phyloP scores from a whole-genome alignment of 164 flowering plant genomes.

The Litsea cubeba region DNA sequence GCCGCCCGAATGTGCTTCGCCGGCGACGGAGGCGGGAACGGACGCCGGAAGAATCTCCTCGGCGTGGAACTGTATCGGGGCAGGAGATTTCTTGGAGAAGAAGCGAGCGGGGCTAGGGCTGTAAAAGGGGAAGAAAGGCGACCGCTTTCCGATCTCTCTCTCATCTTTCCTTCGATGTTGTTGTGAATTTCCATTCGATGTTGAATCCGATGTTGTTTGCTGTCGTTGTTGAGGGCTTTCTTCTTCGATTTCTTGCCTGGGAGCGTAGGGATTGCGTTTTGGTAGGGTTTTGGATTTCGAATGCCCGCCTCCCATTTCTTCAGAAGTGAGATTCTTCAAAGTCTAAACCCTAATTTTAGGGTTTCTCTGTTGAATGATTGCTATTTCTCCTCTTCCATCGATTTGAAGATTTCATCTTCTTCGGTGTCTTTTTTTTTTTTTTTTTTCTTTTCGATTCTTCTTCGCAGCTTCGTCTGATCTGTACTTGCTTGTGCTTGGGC shows the following conservation, averaged over 20 bases:
- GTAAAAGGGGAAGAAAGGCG: constrained; percentile 68
- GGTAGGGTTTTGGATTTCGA: neutral
- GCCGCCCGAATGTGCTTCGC: constrained; percentile 81
- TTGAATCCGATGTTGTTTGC: neutral
- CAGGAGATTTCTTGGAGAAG: constrained; percentile 66
- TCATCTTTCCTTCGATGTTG: constrained; percentile 12
- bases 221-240: neutral
- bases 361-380: neutral
- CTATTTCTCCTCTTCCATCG: too few species aligned
- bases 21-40: constrained; percentile 92
- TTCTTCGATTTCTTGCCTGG: neutral
- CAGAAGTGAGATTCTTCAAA: neutral
- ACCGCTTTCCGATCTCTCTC: constrained; percentile 31
- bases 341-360: neutral
- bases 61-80: constrained; percentile 53
- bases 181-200: neutral
- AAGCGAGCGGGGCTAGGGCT: constrained; percentile 73
- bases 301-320: constrained; percentile 1
- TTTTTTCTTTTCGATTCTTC: neutral
- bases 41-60: constrained; percentile 54
- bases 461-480: neutral
- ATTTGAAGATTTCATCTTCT: neutral
- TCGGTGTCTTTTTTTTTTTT: neutral
- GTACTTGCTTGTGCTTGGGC: neutral
- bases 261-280: constrained; percentile 4